These are phyloP conservation scores for Fusarium temperatum DNA, from an alignment of 2,329 filamentous ascomycete species.

Conservation along the genomic window DNA sequence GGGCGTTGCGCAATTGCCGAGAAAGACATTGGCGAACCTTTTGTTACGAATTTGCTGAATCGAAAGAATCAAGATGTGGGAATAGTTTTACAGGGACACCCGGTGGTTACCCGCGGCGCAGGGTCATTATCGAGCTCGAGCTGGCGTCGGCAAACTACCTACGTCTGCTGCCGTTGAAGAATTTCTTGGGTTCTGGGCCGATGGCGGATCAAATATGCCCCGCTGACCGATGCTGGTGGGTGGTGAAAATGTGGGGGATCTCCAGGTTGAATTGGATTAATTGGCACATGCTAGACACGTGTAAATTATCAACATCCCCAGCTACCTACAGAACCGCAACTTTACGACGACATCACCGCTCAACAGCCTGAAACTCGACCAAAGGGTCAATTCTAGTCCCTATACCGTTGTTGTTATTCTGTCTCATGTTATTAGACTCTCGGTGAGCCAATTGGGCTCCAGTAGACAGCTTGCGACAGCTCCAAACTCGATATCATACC, in stretches of 20 bases:
- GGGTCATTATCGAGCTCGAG: conserved; percentile 38
- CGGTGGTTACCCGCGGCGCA: conserved; percentile 39
- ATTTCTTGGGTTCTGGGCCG: conserved; percentile 39
- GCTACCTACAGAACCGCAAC: not conserved
- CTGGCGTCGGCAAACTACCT: not conserved
- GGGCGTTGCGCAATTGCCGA: conserved; percentile 35
- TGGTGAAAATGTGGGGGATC: conserved; percentile 4
- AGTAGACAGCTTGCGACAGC: conserved; percentile 16
- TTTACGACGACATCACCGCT: conserved; percentile 2
- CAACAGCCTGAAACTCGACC: not conserved
- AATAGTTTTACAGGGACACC: conserved; percentile 1
- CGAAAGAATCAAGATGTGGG: not conserved
- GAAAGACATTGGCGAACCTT: conserved; percentile 26
- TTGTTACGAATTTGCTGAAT: not conserved
- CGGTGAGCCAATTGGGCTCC: conserved; percentile 45
- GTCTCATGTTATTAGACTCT: conserved; percentile 35
- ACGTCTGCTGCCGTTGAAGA: conserved; percentile 26
- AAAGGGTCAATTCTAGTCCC: not conserved
- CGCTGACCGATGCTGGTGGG: not conserved
- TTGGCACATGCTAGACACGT: conserved; percentile 21
- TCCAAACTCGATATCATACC: not conserved
- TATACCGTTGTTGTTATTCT: not conserved
- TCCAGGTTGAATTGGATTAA: rapidly evolving
- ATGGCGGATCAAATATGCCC: conserved; percentile 36
- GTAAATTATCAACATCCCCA: conserved; percentile 1